Evolutionary conservation across 1,139 yeast genomes (phyloP).

Genomic region (Scheffersomyces cryptocercus): DNA sequence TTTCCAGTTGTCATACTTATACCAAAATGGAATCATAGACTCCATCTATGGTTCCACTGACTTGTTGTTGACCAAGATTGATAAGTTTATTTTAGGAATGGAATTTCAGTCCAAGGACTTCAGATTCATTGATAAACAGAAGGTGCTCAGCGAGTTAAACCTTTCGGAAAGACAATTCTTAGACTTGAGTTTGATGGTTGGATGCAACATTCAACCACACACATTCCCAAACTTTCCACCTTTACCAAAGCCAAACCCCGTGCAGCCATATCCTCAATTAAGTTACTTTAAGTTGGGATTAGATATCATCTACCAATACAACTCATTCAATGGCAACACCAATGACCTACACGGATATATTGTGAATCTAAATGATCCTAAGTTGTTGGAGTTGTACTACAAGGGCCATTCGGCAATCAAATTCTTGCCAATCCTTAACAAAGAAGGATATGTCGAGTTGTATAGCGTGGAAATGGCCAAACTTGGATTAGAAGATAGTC

Average conservation of each 20-base stretch:
- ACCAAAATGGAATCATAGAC: conserved; percentile 59
- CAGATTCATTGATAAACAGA: conserved; percentile 61
- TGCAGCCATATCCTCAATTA: conserved; percentile 45
- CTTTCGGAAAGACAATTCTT: conserved; percentile 65
- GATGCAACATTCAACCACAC: conserved; percentile 72
- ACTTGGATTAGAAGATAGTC: conserved; percentile 26
- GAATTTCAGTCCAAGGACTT: conserved; percentile 67
- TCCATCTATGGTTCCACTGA: conserved; percentile 87
- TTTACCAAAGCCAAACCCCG: conserved; percentile 45
- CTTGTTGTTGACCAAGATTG: conserved; percentile 61
- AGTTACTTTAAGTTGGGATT: conserved; percentile 46
- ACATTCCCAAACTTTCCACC: conserved; percentile 62
- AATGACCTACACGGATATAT: conserved; percentile 39
- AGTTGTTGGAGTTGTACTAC: conserved; percentile 36
- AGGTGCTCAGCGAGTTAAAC: conserved; percentile 61
- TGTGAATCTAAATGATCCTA: conserved; percentile 38
- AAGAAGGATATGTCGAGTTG: conserved; percentile 69
- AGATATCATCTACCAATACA: conserved; percentile 43
- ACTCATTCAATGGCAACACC: conserved; percentile 27
- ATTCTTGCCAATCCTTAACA: conserved; percentile 67
- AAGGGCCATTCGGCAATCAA: conserved; percentile 44
- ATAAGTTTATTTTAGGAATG: conserved; percentile 71
- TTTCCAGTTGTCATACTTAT: conserved; percentile 76
- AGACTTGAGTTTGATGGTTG: conserved; percentile 76
- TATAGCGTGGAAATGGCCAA: conserved; percentile 42